phyloP scores from a whole-genome alignment of 805 yeast genomes.

The Ogataea pignaliae region DNA sequence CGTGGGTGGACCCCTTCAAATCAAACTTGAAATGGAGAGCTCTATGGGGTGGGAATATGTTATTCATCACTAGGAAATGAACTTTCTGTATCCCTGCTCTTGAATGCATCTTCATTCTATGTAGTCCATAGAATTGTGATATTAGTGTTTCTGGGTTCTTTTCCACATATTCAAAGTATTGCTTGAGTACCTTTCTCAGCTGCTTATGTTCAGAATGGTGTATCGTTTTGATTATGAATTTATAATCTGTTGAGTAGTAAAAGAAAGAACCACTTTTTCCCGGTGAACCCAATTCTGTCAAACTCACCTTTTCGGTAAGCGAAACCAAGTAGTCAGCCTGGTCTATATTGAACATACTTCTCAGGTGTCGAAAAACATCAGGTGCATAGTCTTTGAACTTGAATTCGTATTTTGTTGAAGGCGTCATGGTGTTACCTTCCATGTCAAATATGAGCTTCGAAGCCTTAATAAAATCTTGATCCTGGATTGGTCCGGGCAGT shows the following conservation, averaged over 20 bases:
- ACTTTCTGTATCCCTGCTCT: slow-evolving; percentile 58
- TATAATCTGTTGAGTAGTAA: slow-evolving; percentile 88
- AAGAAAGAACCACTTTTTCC: slow-evolving; percentile 97
- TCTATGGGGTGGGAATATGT: slow-evolving; percentile 88
- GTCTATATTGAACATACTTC: slow-evolving; percentile 79
- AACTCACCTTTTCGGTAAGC: slow-evolving; percentile 85
- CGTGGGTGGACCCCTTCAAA: slow-evolving; percentile 88
- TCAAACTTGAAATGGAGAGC: slow-evolving; percentile 85
- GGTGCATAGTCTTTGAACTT: slow-evolving; percentile 97
- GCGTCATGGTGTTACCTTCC: slow-evolving; percentile 84
- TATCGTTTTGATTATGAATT: slow-evolving; percentile 92
- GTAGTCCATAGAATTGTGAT: slow-evolving; percentile 95
- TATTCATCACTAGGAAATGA: slow-evolving; percentile 95
- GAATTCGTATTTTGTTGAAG: slow-evolving; percentile 91
- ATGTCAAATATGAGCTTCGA: slow-evolving; percentile 84
- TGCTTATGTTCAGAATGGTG: slow-evolving; percentile 91
- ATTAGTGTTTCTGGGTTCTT: slow-evolving; percentile 82
- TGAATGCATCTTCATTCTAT: slow-evolving; percentile 84
- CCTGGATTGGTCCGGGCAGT: slow-evolving; percentile 65
- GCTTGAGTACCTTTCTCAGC: slow-evolving; percentile 64
- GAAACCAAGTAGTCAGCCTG: slow-evolving; percentile 95
- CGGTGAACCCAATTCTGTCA: slow-evolving; percentile 90
- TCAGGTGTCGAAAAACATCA: slow-evolving; percentile 81
- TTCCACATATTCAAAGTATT: slow-evolving; percentile 77
- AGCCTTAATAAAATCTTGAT: slow-evolving; percentile 63